Base-by-base conservation (phyloP, 352 stramenopile genomes). In the Phytopythium kandeliae region DNA sequence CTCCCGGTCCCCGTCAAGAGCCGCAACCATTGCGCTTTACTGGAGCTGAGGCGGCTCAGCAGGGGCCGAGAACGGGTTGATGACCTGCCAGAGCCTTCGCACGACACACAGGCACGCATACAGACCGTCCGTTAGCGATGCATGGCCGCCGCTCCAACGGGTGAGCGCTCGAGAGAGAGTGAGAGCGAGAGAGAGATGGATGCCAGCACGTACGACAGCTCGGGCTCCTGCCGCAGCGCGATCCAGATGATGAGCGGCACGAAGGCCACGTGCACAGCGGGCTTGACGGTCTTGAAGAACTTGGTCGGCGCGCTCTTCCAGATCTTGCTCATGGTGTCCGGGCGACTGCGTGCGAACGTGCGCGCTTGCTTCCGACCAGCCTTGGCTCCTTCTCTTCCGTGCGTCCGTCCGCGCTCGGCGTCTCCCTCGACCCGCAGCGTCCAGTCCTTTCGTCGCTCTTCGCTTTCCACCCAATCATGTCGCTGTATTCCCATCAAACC, bases 231-330 rank as follows among this genome's bases (percentile, higher is more conserved):
- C 67, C 83, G 82, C 43, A 95, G 55, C 33, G 78, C 84, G 43
- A 95, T 79, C 63, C 76, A 81, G 54, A 95, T 55, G 51, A 92
- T 72, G 24, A 95, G 72, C 55, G 84, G 84, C 46, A 95, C 65
- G 57, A 91, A 92, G 36, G 74, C 75, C 49, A 71, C 69, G 74
- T 95, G 82, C 60, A 90, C 84, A 55, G 92, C 75, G 21, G 84
- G 81, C 72, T 92, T 92, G 60, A 91, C 68, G 45, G 74, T 57
- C 75, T 91, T 92, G 51, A 94, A 70, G 43, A 77, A 67, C 71
- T 74, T 84, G 38, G 76, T 88, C 48, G 77, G 80, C 54, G 66
- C 80, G 46, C 66, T 85, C 72, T 89, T 91, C 77, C 77, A 91
- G 55, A 89, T 67, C 70, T 81, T 82, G 66, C 72, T 74, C 46